A percentile compares a stretch with the other conserved stretches of the same genome.
These are phyloP conservation scores for Colletotrichum sp. DNA, from an alignment of 2,329 filamentous ascomycete species.

Conservation along the genomic window DNA sequence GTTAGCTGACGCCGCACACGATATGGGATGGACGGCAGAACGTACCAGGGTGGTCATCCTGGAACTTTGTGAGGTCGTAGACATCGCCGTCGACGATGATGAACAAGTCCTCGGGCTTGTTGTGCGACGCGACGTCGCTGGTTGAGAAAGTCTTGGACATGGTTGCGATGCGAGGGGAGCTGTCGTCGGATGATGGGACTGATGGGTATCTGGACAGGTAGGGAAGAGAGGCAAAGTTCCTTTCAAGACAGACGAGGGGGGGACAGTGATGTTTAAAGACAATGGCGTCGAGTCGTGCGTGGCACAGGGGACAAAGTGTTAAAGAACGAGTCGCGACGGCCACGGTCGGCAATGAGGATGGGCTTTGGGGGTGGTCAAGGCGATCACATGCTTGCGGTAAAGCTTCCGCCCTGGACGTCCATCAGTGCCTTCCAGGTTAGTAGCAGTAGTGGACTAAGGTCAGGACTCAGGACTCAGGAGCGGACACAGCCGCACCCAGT, in stretches of 20 bases:
- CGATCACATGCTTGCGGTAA: slow-evolving; percentile 16
- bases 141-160: slow-evolving; percentile 91
- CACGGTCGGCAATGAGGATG: slow-evolving; percentile 13
- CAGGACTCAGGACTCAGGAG: not conserved
- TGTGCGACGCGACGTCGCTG: slow-evolving; percentile 88
- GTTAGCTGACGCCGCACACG: not conserved
- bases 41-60: slow-evolving; percentile 82
- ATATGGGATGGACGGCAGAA: not conserved
- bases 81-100: slow-evolving; percentile 94
- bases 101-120: slow-evolving; percentile 84
- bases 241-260: not conserved
- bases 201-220: not conserved
- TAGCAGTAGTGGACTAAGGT: not conserved
- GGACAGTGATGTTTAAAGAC: slow-evolving; percentile 7
- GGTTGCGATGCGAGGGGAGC: slow-evolving; percentile 27
- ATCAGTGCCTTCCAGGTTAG: not conserved
- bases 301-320: not conserved
- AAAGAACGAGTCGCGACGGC: slow-evolving; percentile 19
- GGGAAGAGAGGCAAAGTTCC: not conserved
- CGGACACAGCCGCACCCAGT: not conserved
- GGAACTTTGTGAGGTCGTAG: slow-evolving; percentile 90
- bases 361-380: not conserved
- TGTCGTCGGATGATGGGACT: not conserved
- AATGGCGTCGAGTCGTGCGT: not conserved
- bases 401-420: not conserved